A percentile compares a stretch with the other conserved stretches of the same genome.
phyloP scores from a whole-genome alignment of 108 stramenopile genomes.

The Nannochloropsis gaditana region DNA sequence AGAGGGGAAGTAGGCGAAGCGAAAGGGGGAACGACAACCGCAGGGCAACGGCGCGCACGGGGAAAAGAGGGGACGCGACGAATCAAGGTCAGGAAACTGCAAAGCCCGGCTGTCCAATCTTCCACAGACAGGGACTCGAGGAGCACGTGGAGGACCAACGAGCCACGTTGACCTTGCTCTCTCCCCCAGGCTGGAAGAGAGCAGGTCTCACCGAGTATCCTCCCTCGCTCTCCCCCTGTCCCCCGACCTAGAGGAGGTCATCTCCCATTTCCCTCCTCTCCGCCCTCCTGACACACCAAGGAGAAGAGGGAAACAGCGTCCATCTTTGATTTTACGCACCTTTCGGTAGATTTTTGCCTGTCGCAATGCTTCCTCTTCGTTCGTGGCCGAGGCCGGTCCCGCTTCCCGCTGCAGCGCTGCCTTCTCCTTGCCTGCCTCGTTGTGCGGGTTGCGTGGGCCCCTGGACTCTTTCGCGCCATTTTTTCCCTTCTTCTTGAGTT shows the following conservation, averaged over 20 bases:
- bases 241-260: too few species aligned
- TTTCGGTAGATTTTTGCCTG: neutral
- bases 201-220: too few species aligned
- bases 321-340: neutral
- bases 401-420: neutral
- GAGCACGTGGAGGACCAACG: too few species aligned
- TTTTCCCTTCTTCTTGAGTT: neutral
- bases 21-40: neutral
- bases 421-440: neutral
- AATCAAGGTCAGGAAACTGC: too few species aligned
- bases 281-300: too few species aligned
- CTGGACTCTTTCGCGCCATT: neutral
- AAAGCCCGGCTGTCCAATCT: too few species aligned
- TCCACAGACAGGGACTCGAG: too few species aligned
- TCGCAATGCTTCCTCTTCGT: neutral
- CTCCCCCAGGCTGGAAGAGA: too few species aligned
- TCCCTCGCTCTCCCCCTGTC: too few species aligned
- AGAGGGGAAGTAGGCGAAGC: neutral
- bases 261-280: too few species aligned
- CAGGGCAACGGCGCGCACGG: neutral
- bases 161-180: too few species aligned
- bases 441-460: neutral
- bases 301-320: too few species aligned
- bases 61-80: neutral
- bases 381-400: neutral